Base-by-base conservation (phyloP, 164 flowering plant species). In the Aristolochia contorta region DNA sequence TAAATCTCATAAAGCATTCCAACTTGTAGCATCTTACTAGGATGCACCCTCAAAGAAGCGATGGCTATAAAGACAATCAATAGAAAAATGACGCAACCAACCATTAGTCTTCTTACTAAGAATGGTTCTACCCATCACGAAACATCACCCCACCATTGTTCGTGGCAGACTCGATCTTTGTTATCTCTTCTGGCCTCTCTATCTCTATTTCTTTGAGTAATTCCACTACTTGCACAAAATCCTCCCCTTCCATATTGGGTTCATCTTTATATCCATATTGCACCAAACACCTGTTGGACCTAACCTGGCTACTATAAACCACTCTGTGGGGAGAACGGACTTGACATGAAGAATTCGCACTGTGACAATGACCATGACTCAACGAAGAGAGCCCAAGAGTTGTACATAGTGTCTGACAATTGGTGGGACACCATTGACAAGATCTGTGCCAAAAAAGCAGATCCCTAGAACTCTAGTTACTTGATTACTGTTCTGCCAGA, bases 1-100 rank as follows among this genome's bases (percentile, higher is more conserved):
- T 47, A 70, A 23, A 70, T 61, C 50, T 74, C 71, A 56, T 74
- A 74, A 7, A 63, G 62, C 69, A 74, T 70, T 14, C 77, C 77
- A 27, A 27, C 30, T 27, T 27, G 30, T 27, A 27, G 30, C 30
- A 27, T 27, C 5, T 5, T 27, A 5, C 30, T 54, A 32, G 71
- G 65, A 8, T 71, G 77, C 13, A 64, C 46, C 27, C 30, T 57
- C 50, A 67, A 53, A 15, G 66, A 47, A 20, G 71, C 70, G 54
- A 74, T 63, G 12, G 74, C 74, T 57, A 48, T 70, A 74, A 3
- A 70, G 5, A 30, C 22, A 46, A 30, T 67, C 32, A 16, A 70
- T 64, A 10, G 54, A 46, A 37, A 70, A 32, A 13, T 60, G 59
- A 6, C 47, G 16, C 13, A 74, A 21, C 60, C 59, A 55, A 1